Evolutionary conservation across 2,329 filamentous ascomycete genomes (phyloP).

Genomic region (Penicillium vulpinum): DNA sequence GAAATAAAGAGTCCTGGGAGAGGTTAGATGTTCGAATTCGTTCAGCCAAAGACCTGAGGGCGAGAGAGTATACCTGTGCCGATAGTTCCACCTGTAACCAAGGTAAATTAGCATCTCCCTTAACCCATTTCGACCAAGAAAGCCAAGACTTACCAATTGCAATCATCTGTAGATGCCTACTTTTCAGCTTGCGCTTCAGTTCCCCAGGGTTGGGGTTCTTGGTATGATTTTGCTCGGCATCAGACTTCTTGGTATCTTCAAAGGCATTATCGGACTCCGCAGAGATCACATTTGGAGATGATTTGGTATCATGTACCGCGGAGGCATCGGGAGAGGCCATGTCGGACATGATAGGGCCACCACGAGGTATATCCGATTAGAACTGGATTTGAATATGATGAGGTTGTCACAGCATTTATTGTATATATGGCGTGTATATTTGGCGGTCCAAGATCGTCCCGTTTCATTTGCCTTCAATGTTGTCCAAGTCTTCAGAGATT

Average conservation of each 20-base stretch:
- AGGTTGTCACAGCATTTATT: neutral
- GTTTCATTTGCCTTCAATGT: neutral
- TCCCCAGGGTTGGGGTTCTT: constrained; percentile 15
- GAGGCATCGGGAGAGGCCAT: constrained; percentile 17
- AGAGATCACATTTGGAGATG: neutral
- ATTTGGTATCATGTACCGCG: neutral
- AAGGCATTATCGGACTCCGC: constrained; percentile 12
- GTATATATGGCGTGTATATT: too few species aligned
- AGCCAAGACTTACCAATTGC: constrained; percentile 22
- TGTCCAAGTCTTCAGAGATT: too few species aligned
- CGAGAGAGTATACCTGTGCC: constrained; percentile 21
- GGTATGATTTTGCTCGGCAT: constrained; percentile 20
- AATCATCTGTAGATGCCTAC: constrained; percentile 27
- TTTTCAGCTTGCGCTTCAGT: constrained; percentile 27
- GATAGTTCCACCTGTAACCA: constrained; percentile 22
- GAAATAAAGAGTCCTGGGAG: constrained; percentile 65
- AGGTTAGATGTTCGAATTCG: constrained; percentile 4
- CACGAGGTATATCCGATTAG: neutral
- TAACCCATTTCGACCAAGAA: neutral
- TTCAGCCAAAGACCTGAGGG: neutral
- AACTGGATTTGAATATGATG: neutral
- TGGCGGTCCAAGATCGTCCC: too few species aligned
- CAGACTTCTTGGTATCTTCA: constrained; percentile 16
- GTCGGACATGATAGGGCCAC: neutral
- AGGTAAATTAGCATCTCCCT: constrained; percentile 7